Evolutionary conservation across 257 asterid species (phyloP), one percentile per base, ranked within the genome.

Genomic region (Scutellaria baicalensis): DNA sequence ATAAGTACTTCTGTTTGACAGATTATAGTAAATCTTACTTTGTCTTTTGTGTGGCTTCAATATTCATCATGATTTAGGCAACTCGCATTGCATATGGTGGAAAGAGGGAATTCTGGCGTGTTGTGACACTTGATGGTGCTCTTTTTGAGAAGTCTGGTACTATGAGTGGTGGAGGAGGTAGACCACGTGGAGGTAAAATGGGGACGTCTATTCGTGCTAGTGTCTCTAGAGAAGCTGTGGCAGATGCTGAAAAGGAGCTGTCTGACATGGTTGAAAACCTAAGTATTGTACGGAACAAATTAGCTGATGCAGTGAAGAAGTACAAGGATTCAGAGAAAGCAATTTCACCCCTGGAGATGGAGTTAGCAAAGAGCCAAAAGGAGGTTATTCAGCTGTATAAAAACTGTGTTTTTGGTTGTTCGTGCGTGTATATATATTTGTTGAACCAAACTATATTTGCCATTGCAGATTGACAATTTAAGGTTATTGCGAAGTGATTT

Each of bases 141-240:
- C 88, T 94, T 61, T 91, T 89, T 70, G 99, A 94, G 78, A 91
- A 81, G 73, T 88, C 99, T 23, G 99, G 99, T 58, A 94, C 97
- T 14, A 94, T 94, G 97, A 82, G 86, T 81, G 99, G 99, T 76
- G 99, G 99, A 9, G 99, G 99, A 40, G 66, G 80, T 70, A 85
- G 75, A 76, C 99, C 96, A 8, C 91, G 97, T 76, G 99, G 99
- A 20, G 97, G 99, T 60, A 94, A 88, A 82, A 94, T 94, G 96
- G 96, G 97, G 27, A 80, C 97, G 8, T 88, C 97, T 23, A 81
- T 94, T 57, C 88, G 88, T 66, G 89, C 93, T 70, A 91, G 90
- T 71, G 88, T 94, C 77, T 89, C 97, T 5, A 73, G 83, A 57
- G 99, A 91, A 70, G 89, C 85, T 64, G 78, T 94, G 73, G 81